phyloP scores from a whole-genome alignment of 768 basidiomycete species.

The Kwoniella botswanensis region DNA sequence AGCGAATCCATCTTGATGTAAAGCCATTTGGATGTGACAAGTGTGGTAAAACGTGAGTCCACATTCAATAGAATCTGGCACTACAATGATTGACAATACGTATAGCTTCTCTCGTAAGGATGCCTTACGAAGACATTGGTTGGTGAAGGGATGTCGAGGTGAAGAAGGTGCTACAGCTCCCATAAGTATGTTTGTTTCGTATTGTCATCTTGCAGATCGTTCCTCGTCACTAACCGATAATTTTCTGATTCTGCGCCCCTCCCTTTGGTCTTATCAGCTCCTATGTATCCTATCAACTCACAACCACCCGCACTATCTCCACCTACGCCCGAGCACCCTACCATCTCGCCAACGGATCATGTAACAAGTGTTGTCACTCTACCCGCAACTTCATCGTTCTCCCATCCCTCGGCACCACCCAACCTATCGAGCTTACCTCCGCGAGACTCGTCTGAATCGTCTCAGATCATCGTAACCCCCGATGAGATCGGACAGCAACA shows the following conservation, averaged over 20 bases:
- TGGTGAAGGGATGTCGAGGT: conserved; percentile 58
- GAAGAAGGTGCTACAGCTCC: conserved; percentile 52
- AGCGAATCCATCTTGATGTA: conserved; percentile 57
- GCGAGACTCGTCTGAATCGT: conserved; percentile 36
- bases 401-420: conserved; percentile 40
- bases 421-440: conserved; percentile 33
- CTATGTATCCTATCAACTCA: conserved; percentile 42
- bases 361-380: background rate
- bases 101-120: conserved; percentile 58
- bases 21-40: conserved; percentile 58
- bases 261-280: conserved; percentile 24
- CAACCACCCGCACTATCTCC: conserved; percentile 43
- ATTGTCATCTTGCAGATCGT: background rate
- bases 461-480: conserved; percentile 47
- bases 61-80: background rate
- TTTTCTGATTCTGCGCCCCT: conserved; percentile 6
- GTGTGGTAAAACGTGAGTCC: conserved; percentile 57
- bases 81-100: background rate
- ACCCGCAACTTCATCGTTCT: conserved; percentile 28
- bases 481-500: conserved; percentile 31
- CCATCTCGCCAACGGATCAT: conserved; percentile 17
- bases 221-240: background rate
- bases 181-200: conserved; percentile 34
- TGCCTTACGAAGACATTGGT: conserved; percentile 57
- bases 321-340: conserved; percentile 35